Conservation (phyloP, 495 filamentous ascomycete genomes). For the Penicillium samsonianum region DNA sequence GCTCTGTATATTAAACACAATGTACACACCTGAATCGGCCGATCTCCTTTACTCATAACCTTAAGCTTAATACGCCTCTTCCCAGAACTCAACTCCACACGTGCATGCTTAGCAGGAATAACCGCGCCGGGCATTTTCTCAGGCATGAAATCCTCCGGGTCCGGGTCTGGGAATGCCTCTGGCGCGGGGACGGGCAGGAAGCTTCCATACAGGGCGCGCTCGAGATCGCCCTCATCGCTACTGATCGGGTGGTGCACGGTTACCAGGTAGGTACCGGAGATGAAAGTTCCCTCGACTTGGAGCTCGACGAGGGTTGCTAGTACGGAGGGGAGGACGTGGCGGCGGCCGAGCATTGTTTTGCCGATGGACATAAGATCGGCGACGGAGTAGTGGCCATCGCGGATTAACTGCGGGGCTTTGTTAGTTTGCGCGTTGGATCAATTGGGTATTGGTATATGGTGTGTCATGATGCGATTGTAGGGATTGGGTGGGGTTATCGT, state of each 20-base stretch:
- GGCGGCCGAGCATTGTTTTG: constrained; percentile 87
- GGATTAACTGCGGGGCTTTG: constrained; percentile 65
- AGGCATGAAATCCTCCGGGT: constrained; percentile 60
- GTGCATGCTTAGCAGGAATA: constrained; percentile 63
- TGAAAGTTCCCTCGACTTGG: constrained; percentile 94
- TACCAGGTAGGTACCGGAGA: constrained; percentile 87
- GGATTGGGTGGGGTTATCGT: constrained; percentile 17
- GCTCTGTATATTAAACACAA: background rate
- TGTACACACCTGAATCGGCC: constrained; percentile 75
- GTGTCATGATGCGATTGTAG: background rate
- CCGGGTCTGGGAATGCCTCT: constrained; percentile 63
- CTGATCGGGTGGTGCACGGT: constrained; percentile 91
- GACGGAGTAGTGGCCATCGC: constrained; percentile 91
- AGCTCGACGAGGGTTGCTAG: constrained; percentile 74
- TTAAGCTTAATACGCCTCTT: constrained; percentile 70
- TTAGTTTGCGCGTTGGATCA: constrained; percentile 4
- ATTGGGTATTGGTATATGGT: background rate
- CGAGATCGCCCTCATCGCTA: constrained; percentile 84
- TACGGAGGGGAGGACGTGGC: constrained; percentile 88
- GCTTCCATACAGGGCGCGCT: constrained; percentile 84
- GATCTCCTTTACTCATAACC: constrained; percentile 85
- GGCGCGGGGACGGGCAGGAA: constrained; percentile 81
- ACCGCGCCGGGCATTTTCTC: constrained; percentile 78
- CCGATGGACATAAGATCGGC: constrained; percentile 92
- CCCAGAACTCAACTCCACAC: constrained; percentile 71